phyloP scores from a whole-genome alignment of 352 stramenopile genomes.

The Globisporangium perplexum region DNA sequence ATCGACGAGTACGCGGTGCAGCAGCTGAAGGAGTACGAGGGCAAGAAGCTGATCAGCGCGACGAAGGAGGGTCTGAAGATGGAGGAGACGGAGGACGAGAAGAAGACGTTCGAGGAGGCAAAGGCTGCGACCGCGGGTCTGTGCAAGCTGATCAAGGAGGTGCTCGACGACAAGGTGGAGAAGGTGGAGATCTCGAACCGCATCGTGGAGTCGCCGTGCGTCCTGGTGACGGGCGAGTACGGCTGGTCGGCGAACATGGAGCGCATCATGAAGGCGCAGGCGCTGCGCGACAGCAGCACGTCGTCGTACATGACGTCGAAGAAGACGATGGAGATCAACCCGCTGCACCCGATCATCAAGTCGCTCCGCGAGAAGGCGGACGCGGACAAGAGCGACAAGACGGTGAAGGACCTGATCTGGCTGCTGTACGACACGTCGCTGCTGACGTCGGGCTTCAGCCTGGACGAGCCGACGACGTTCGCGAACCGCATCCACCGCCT shows the following conservation, averaged over 20 bases:
- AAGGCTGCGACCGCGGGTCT: conserved; percentile 97
- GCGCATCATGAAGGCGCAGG: conserved; percentile 99
- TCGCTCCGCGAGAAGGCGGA: conserved; percentile 98
- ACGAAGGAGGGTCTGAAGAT: conserved; percentile 98
- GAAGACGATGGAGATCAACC: conserved; percentile 99
- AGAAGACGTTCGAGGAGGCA: conserved; percentile 98
- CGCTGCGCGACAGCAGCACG: conserved; percentile 96
- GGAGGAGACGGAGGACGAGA: conserved; percentile 95
- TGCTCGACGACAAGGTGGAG: conserved; percentile 99
- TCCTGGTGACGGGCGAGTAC: conserved; percentile 99
- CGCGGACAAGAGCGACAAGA: conserved; percentile 99
- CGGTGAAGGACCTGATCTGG: conserved; percentile 99
- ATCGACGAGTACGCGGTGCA: conserved; percentile 99
- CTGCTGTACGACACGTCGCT: conserved; percentile 99
- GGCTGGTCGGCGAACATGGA: conserved; percentile 99
- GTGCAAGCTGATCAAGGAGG: conserved; percentile 99
- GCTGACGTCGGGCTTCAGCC: conserved; percentile 97
- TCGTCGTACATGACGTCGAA: conserved; percentile 99
- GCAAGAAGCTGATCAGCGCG: conserved; percentile 99
- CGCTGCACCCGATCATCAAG: conserved; percentile 98
- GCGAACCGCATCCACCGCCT: conserved; percentile 98
- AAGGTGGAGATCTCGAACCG: conserved; percentile 99
- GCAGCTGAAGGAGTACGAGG: conserved; percentile 99
- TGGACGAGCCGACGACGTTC: conserved; percentile 99
- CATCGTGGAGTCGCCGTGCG: conserved; percentile 98